phyloP scores from a whole-genome alignment of 208 protist genomes.

The Acanthamoeba sp. region DNA sequence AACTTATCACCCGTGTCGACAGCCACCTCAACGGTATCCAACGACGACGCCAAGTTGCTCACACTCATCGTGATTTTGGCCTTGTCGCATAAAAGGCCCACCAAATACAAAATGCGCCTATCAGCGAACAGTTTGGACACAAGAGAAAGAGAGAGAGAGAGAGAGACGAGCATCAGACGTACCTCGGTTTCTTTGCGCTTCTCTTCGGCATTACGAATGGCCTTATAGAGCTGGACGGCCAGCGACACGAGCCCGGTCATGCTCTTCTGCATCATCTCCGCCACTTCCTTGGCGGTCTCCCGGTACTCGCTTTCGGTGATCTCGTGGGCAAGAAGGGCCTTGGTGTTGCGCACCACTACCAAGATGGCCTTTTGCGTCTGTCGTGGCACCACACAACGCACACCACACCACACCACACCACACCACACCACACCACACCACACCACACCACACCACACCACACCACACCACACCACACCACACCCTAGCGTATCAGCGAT shows the following conservation, averaged over 20 bases:
- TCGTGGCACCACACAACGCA: background rate
- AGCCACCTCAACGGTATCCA: constrained; percentile 2
- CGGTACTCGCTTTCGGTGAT: background rate
- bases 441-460: too few relatives aligned
- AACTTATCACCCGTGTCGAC: constrained; percentile 33
- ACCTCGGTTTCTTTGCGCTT: constrained; percentile 15
- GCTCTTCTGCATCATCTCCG: constrained; percentile 32
- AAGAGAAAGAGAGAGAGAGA: background rate
- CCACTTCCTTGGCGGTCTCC: constrained; percentile 19
- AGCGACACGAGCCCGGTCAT: constrained; percentile 30
- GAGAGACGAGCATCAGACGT: background rate
- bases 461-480: background rate
- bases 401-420: background rate
- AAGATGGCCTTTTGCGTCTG: constrained; percentile 4
- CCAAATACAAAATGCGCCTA: background rate
- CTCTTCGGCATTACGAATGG: background rate
- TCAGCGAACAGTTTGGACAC: background rate
- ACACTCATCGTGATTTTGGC: background rate
- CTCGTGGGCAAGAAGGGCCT: background rate
- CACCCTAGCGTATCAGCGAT: background rate
- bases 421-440: background rate
- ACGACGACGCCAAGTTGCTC: background rate
- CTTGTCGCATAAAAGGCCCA: background rate
- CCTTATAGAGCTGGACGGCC: background rate
- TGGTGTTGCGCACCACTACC: constrained; percentile 10